Base-by-base conservation (phyloP, 2,329 filamentous ascomycete species). In the Dothideomycetidae sp. region DNA sequence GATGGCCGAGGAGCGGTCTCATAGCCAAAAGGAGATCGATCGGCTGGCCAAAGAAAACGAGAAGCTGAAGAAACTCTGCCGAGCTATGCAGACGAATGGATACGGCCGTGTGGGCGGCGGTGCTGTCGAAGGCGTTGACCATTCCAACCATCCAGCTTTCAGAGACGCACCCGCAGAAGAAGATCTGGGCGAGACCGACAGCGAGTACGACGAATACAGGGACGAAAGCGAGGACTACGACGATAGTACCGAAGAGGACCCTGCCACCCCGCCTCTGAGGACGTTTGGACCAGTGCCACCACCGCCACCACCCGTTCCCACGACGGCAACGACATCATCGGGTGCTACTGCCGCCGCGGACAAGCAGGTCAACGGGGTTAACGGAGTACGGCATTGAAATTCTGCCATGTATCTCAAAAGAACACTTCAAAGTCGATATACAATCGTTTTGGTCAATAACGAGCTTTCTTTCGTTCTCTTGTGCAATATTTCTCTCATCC, bases 71-170 rank as follows among this genome's bases (percentile, higher is more conserved):
- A 85, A 82, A 55, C 81, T 96, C 51, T 93, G 93, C 61, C 81
- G 90, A 44, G 83, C 85, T 51, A 93, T 96, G 84, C 88, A 96
- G 59, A 81, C 83, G 47, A 86, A 94, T 53, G 86, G 88, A 11
- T 77, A 88, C 42, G 84, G 84, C 17, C 44, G 46, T 19, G 49
- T 48, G 19, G 45, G 36, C n/a, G 46, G 39, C 10, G 44, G 39
- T 18, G 43, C 48, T 41, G 44, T 49, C 30, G 45, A 47, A 21
- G 41, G 44, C 12, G 21, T 26, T 7, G 21, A 26, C n/a, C n/a
- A n/a, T n/a, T n/a, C 21, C n/a, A 7, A 26, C 7, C 21, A 26
- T 26, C 21, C 21, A 26, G 49, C 52, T 30, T 47, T 53, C 14
- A 51, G 43, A 3, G 41, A 51, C 14, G 52, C 53, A 23, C 39